Conservation (phyloP, 2,329 filamentous ascomycete genomes). For the Fusarium lateritium region DNA sequence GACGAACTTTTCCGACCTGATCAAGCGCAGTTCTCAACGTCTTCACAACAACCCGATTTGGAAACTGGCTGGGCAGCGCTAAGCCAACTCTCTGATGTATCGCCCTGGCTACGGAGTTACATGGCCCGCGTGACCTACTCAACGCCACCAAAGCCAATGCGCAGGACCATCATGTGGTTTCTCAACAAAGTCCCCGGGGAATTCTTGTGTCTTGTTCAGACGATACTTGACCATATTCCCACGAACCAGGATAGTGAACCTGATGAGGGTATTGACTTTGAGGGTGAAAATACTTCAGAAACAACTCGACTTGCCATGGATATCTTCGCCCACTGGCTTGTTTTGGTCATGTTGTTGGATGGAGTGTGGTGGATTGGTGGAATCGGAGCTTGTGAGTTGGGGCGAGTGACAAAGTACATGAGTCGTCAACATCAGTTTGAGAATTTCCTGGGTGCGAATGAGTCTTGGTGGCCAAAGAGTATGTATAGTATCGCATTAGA, state of each 20-base stretch:
- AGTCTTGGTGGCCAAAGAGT: slow-evolving; percentile 56
- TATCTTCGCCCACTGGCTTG: slow-evolving; percentile 58
- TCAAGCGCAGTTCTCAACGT: background rate
- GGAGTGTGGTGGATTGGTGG: slow-evolving; percentile 59
- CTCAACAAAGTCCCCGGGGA: slow-evolving; percentile 55
- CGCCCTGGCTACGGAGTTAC: slow-evolving; percentile 39
- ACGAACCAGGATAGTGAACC: background rate
- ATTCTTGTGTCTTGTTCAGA: slow-evolving; percentile 55
- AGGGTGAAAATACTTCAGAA: background rate
- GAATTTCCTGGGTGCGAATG: background rate
- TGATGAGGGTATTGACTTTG: background rate
- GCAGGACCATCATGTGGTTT: slow-evolving; percentile 58
- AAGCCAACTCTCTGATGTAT: slow-evolving; percentile 24
- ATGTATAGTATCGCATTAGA: slow-evolving; percentile 48
- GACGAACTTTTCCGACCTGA: slow-evolving; percentile 14
- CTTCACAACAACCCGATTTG: background rate
- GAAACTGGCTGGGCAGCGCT: background rate
- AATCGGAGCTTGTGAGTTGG: slow-evolving; percentile 55
- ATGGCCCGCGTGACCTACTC: slow-evolving; percentile 46
- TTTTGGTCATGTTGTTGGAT: slow-evolving; percentile 56
- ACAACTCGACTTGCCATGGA: slow-evolving; percentile 52
- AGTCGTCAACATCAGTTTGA: slow-evolving; percentile 23
- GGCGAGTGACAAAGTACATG: slow-evolving; percentile 44
- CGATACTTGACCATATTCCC: slow-evolving; percentile 47
- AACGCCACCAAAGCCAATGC: slow-evolving; percentile 49